These are phyloP conservation scores for Physcomitrium patens DNA, from an alignment of 225 moss, liverwort and hornwort genomes.

Conservation along the genomic window DNA sequence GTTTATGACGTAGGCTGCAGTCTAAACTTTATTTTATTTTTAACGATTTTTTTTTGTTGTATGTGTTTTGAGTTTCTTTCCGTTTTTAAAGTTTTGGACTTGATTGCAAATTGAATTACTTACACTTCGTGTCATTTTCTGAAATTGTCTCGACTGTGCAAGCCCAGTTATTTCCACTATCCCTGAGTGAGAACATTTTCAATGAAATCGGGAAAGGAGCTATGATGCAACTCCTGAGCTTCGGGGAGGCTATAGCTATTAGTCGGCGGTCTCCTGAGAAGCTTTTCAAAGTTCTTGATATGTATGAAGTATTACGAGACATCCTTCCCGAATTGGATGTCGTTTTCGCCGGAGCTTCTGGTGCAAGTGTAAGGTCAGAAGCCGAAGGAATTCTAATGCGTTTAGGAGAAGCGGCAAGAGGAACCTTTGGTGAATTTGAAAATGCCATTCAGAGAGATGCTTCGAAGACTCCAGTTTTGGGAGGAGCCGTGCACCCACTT, in stretches of 20 bases:
- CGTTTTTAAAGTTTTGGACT: no score
- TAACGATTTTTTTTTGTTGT: no score
- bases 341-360: conserved; percentile 60
- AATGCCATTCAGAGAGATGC: conserved; percentile 70
- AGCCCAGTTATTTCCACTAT: conserved; percentile 21
- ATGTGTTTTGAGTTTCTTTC: no score
- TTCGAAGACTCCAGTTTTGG: conserved; percentile 51
- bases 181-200: conserved; percentile 53
- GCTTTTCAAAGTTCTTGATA: conserved; percentile 74
- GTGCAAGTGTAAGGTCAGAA: conserved; percentile 63
- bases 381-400: conserved; percentile 73
- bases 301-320: conserved; percentile 74
- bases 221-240: conserved; percentile 68
- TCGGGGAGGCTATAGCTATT: conserved; percentile 68
- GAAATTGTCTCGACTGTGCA: neutral
- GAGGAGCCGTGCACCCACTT: conserved; percentile 76
- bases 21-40: no score
- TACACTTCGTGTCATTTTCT: no score
- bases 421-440: conserved; percentile 76
- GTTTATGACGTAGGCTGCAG: neutral
- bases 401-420: conserved; percentile 75
- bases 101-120: no score
- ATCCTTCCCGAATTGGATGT: conserved; percentile 68
- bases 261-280: conserved; percentile 71
- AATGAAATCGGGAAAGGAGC: conserved; percentile 59